Percentiles rank a stretch among this genome's conserved stretches.
Evolutionary conservation across 805 yeast species (phyloP).

Genomic region (Blastobotrys americana): DNA sequence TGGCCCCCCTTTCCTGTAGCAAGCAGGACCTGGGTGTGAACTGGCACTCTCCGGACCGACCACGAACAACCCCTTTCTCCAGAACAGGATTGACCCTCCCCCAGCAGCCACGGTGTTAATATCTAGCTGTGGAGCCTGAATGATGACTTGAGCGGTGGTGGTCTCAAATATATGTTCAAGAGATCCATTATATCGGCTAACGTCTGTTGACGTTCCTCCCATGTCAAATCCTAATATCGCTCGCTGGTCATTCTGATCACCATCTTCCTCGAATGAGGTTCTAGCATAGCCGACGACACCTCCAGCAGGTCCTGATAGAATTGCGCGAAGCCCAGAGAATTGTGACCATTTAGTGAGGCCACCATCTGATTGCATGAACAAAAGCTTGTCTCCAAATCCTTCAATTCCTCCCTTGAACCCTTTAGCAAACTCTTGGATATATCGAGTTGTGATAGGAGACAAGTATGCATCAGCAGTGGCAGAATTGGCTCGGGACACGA

Average conservation of each 20-base stretch:
- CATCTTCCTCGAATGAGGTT: constrained; percentile 52
- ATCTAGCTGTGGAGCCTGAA: constrained; percentile 78
- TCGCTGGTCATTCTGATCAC: constrained; percentile 34
- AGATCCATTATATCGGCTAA: constrained; percentile 61
- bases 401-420: constrained; percentile 52
- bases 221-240: constrained; percentile 80
- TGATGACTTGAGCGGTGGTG: constrained; percentile 73
- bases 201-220: constrained; percentile 92
- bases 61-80: constrained; percentile 63
- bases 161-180: constrained; percentile 78
- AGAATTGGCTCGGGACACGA: constrained; percentile 68
- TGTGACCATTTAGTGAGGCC: constrained; percentile 79
- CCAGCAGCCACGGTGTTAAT: constrained; percentile 83
- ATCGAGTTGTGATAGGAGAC: constrained; percentile 68
- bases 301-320: constrained; percentile 95
- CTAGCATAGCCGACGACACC: constrained; percentile 91
- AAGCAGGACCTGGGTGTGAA: constrained; percentile 86
- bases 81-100: constrained; percentile 64
- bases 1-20: constrained; percentile 79
- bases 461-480: constrained; percentile 76
- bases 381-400: constrained; percentile 29
- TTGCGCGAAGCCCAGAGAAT: constrained; percentile 83
- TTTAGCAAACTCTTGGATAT: constrained; percentile 50
- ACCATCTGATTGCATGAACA: constrained; percentile 94
- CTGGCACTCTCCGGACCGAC: constrained; percentile 87